phyloP scores from a whole-genome alignment of 2,329 filamentous ascomycete species.

The Xylaria multiplex region DNA sequence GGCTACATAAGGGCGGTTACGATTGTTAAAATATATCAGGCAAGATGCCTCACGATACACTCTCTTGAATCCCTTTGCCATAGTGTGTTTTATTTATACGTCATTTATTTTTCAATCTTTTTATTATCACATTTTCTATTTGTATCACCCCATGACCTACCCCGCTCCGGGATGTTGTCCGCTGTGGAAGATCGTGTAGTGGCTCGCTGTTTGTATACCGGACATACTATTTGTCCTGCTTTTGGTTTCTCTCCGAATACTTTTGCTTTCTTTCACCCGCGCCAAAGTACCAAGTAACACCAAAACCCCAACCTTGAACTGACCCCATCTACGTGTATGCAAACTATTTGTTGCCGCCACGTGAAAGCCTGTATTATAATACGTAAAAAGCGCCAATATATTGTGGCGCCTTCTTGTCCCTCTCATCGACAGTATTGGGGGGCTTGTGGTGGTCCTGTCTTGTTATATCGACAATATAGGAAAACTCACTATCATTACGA shows the following conservation, averaged over 20 bases:
- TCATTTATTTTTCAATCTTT: too few species aligned
- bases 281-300: neutral
- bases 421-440: neutral
- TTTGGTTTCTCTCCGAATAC: too few species aligned
- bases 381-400: neutral
- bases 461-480: conserved; percentile 8
- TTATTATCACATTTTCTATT: too few species aligned
- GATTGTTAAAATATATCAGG: too few species aligned
- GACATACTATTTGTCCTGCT: neutral
- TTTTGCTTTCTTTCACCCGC: neutral
- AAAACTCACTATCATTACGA: conserved; percentile 7
- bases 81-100: too few species aligned
- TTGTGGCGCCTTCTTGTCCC: neutral
- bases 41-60: too few species aligned
- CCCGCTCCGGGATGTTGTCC: too few species aligned
- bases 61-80: too few species aligned
- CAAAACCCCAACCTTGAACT: neutral
- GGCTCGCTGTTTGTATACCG: too few species aligned
- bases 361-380: neutral
- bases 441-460: conserved; percentile 11
- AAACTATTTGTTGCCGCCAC: neutral
- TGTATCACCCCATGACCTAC: too few species aligned
- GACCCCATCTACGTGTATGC: neutral
- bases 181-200: too few species aligned
- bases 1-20: too few species aligned